Evolutionary conservation across 2,329 filamentous ascomycete genomes (phyloP).

Genomic region (Raffaelea albimanens): DNA sequence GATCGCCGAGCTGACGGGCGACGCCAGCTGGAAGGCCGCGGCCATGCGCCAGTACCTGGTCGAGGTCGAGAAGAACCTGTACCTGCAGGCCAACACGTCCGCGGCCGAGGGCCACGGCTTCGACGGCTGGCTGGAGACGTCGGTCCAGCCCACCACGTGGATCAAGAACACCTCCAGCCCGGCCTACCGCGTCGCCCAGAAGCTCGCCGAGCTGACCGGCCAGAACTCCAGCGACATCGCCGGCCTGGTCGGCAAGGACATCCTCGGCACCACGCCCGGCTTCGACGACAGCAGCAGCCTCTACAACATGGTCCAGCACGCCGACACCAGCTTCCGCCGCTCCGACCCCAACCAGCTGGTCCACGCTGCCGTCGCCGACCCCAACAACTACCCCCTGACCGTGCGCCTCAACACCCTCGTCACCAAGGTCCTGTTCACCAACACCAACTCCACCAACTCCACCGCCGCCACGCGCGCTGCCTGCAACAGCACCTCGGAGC

Average conservation of each 20-base stretch:
- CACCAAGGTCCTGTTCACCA: conserved; percentile 20
- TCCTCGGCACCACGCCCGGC: conserved; percentile 9
- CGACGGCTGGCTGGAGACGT: conserved; percentile 33
- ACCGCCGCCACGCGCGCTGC: conserved; percentile 12
- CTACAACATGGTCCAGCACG: conserved; percentile 11
- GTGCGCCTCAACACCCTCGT: conserved; percentile 21
- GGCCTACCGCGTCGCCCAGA: conserved; percentile 33
- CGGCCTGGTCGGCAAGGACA: conserved; percentile 10
- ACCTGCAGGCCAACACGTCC: conserved; percentile 15
- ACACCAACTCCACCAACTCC: conserved; percentile 5
- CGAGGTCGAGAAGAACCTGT: conserved; percentile 35
- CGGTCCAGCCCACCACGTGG: conserved; percentile 8
- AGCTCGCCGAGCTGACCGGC: conserved; percentile 39
- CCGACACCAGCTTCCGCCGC: conserved; percentile 27
- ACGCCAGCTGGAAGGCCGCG: conserved; percentile 35
- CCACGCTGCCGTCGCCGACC: conserved; percentile 18
- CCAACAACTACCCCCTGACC: conserved; percentile 30
- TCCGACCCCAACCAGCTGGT: conserved; percentile 48
- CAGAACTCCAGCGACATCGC: conserved; percentile 20
- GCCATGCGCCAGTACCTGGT: conserved; percentile 41
- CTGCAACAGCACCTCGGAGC: conserved; percentile 22
- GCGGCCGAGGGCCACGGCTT: too few relatives aligned
- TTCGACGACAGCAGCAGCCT: conserved; percentile 8
- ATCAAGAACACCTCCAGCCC: conserved; percentile 1
- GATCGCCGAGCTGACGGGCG: conserved; percentile 38